Evolutionary conservation across 208 protist genomes (phyloP), one percentile per base, ranked within the genome.

Genomic region (Endotrypanum monterogeii): DNA sequence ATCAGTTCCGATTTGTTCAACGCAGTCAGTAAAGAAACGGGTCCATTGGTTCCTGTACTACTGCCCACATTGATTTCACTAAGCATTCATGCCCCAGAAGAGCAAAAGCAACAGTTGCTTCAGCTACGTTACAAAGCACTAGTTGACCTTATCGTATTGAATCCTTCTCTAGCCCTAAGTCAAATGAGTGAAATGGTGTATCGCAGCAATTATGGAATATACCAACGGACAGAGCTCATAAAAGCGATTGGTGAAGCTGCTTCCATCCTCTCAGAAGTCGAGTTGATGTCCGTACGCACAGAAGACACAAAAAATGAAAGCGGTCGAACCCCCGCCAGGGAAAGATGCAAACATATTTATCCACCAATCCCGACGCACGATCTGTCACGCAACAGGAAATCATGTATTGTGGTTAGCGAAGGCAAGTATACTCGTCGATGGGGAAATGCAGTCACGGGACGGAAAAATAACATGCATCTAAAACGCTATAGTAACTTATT

Each of bases 221-320:
- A 85, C 69, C 87, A 94, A 66, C 83, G 89, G 11, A 84, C 84
- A 30, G 84, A 89, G 57, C 72, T 94, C 54, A 84, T 85, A 35
- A 83, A 80, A 54, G 85, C 86, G 25, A 82, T 92, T 35, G 85
- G 85, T 18, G 82, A 92, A 32, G 91, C 91, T n/a, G 89, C 89
- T 8, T 30, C 67, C 54, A 55, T 86, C 16, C 62, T 94, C 39
- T 85, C 89, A 16, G 46, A 67, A 55, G 81, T 93, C 18, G 74
- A 83, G 23, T 35, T 79, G 11, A 32, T 30, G 50, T 6, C 57
- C 16, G 35, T 30, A 0, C 1, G 58, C 30, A 25, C n/a, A 20
- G 39, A 12, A n/a, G 7, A 41, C 28, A 67, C 14, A 30, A 35
- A 0, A 7, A 41, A 6, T n/a, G 7, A 65, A n/a, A 9, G 5